Conservation (phyloP, 1,284 basidiomycete species). For the Melampsora larici-populina region DNA sequence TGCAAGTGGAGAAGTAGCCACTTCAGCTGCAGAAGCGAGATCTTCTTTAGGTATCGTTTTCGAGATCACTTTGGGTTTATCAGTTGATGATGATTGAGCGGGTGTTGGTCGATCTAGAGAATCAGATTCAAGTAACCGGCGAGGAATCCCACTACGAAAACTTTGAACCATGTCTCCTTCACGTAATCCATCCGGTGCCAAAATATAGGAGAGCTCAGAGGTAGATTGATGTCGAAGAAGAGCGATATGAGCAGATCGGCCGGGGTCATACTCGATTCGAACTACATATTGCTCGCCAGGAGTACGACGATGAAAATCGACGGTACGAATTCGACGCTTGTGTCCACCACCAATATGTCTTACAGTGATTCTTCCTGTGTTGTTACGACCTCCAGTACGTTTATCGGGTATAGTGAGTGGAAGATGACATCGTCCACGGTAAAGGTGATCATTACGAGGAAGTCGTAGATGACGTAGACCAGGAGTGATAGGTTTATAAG, state of each 20-base stretch:
- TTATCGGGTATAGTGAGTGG: constrained; percentile 77
- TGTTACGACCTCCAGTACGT: constrained; percentile 80
- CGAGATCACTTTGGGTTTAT: background rate
- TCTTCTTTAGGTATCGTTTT: background rate
- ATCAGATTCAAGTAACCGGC: constrained; percentile 37
- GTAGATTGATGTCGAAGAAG: constrained; percentile 62
- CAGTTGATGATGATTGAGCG: background rate
- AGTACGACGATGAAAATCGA: constrained; percentile 79
- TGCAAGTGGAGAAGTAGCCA: constrained; percentile 59
- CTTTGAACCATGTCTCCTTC: constrained; percentile 85
- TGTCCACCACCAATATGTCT: constrained; percentile 88
- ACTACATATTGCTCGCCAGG: constrained; percentile 81
- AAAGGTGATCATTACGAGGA: constrained; percentile 76
- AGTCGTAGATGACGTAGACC: constrained; percentile 78
- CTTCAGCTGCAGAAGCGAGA: constrained; percentile 26
- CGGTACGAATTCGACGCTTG: constrained; percentile 73
- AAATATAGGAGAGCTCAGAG: constrained; percentile 68
- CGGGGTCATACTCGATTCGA: constrained; percentile 94
- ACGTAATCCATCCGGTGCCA: constrained; percentile 82
- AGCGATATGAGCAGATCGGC: constrained; percentile 88
- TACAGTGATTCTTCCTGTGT: constrained; percentile 76
- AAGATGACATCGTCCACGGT: constrained; percentile 76
- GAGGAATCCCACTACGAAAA: constrained; percentile 61
- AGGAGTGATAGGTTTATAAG: constrained; percentile 32
- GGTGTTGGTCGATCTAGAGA: constrained; percentile 25